phyloP scores from a whole-genome alignment of 2,329 filamentous ascomycete species.

The Pseudogymnoascus sp. region DNA sequence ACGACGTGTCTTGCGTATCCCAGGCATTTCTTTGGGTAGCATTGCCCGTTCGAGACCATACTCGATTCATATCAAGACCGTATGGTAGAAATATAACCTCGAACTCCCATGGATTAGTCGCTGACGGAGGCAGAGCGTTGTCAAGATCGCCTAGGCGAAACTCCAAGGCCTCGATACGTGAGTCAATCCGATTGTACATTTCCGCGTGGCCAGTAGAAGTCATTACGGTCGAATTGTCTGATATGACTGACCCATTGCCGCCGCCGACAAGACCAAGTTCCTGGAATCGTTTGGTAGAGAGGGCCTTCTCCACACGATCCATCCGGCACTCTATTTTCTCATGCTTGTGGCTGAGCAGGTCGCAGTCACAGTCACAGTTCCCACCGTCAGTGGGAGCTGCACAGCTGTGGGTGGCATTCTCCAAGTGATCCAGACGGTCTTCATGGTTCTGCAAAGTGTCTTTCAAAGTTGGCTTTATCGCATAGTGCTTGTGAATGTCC shows the following conservation, averaged over 20 bases:
- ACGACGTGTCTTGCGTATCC: constrained; percentile 28
- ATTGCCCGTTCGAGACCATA: constrained; percentile 35
- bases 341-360: background rate
- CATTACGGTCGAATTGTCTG: constrained; percentile 30
- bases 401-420: constrained; percentile 54
- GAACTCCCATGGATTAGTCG: constrained; percentile 59
- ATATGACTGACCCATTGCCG: constrained; percentile 27
- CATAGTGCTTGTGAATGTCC: constrained; percentile 9
- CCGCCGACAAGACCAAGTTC: constrained; percentile 17
- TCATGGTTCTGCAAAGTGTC: constrained; percentile 50
- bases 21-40: constrained; percentile 4
- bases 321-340: constrained; percentile 31
- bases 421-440: constrained; percentile 57
- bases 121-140: constrained; percentile 44
- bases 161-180: constrained; percentile 40
- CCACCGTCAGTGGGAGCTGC: constrained; percentile 28
- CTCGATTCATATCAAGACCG: constrained; percentile 41
- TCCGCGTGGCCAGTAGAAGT: constrained; percentile 28
- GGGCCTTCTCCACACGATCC: constrained; percentile 46
- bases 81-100: constrained; percentile 73
- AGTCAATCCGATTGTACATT: constrained; percentile 36
- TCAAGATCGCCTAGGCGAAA: constrained; percentile 26
- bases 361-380: constrained; percentile 9
- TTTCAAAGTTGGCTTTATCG: constrained; percentile 9
- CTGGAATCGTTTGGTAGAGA: constrained; percentile 32